Conservation (phyloP, 495 filamentous ascomycete genomes). For the Aspergillus ostianus region DNA sequence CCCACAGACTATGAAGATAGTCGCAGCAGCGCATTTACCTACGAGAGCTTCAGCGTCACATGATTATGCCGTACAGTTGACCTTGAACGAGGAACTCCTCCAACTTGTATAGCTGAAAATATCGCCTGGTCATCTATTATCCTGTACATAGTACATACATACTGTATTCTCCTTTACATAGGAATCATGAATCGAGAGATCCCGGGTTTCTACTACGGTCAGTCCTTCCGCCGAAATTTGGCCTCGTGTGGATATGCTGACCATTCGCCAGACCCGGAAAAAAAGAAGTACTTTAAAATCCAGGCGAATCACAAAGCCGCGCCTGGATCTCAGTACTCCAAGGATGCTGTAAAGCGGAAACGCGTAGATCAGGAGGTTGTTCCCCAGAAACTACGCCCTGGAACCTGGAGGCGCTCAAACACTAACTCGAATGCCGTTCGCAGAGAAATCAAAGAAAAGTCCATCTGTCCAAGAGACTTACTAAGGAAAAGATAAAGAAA, state of each 20-base stretch:
- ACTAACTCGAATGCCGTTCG: not conserved
- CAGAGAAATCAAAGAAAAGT: constrained; percentile 33
- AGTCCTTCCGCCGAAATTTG: constrained; percentile 1
- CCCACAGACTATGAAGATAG: not conserved
- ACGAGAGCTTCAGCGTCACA: not conserved
- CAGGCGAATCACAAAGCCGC: constrained; percentile 48
- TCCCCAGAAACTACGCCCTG: not conserved
- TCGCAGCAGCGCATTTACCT: not conserved
- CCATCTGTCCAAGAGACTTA: constrained; percentile 25
- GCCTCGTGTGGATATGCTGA: not conserved
- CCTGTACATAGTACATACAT: not conserved
- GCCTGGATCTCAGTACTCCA: constrained; percentile 43
- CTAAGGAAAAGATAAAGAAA: constrained; percentile 37
- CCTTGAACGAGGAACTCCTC: not conserved
- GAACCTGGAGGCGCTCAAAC: constrained; percentile 5
- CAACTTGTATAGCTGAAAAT: not conserved
- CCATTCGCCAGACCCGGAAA: constrained; percentile 43
- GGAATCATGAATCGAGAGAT: constrained; percentile 27
- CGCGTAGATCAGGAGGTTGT: constrained; percentile 37
- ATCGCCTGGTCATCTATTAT: not conserved
- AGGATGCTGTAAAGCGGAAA: constrained; percentile 45
- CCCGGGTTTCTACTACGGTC: constrained; percentile 32
- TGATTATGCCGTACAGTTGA: not conserved
- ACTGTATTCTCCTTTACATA: not conserved
- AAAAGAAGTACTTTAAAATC: constrained; percentile 59